Percentiles rank a stretch among this genome's conserved stretches.
phyloP scores from a whole-genome alignment of 176 grass and related monocot genomes.

The Neostapfia colusana region DNA sequence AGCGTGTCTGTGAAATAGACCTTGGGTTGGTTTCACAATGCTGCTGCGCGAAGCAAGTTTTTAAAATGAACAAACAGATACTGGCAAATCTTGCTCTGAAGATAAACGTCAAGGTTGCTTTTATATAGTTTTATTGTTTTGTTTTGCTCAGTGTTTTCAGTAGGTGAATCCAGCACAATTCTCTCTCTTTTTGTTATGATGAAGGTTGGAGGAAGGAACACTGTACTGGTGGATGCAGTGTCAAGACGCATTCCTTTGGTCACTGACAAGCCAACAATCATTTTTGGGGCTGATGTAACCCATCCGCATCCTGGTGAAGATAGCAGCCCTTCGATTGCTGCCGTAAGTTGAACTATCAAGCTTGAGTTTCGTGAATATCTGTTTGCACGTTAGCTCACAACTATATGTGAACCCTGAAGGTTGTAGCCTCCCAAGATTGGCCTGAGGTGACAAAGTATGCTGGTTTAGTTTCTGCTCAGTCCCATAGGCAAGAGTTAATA shows the following conservation, averaged over 20 bases:
- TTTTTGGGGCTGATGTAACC: slow-evolving; percentile 93
- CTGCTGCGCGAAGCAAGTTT: slow-evolving; percentile 79
- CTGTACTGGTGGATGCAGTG: slow-evolving; percentile 80
- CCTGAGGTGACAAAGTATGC: slow-evolving; percentile 97
- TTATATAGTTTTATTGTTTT: not conserved
- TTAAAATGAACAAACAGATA: slow-evolving; percentile 73
- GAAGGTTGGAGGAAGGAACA: slow-evolving; percentile 92
- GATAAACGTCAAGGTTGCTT: slow-evolving; percentile 94
- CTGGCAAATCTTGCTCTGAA: slow-evolving; percentile 91
- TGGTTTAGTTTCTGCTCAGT: slow-evolving; percentile 84
- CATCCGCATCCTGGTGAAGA: slow-evolving; percentile 97
- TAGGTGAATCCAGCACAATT: not conserved
- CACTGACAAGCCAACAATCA: slow-evolving; percentile 88
- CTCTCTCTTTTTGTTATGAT: not conserved
- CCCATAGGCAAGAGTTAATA: slow-evolving; percentile 83
- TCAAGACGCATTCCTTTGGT: slow-evolving; percentile 74
- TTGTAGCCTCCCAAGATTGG: slow-evolving; percentile 96
- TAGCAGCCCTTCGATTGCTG: slow-evolving; percentile 88
- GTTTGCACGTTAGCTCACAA: not conserved
- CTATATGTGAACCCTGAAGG: slow-evolving; percentile 43
- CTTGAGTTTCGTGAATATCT: slow-evolving; percentile 3
- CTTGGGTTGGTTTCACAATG: slow-evolving; percentile 86
- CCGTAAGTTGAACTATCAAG: slow-evolving; percentile 42
- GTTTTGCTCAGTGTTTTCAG: not conserved
- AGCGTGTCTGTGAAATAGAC: slow-evolving; percentile 88